phyloP scores from a whole-genome alignment of 2,329 filamentous ascomycete species.

The Zymoseptoria tritici region DNA sequence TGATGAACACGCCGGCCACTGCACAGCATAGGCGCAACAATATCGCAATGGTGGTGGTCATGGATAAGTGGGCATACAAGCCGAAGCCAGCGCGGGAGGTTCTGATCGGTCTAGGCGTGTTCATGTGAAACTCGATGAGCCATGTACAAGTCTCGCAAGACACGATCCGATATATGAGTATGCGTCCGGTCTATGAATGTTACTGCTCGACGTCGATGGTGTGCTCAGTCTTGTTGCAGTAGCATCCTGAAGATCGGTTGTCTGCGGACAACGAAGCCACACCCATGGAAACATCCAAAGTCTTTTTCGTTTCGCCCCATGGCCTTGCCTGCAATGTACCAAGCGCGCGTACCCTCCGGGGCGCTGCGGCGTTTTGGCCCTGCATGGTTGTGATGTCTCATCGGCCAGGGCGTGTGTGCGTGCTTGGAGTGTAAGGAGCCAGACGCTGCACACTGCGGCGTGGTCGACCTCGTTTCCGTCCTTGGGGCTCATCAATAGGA shows the following conservation, averaged over 20 bases:
- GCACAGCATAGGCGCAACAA: neutral
- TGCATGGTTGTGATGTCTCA: neutral
- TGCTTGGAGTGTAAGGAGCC: neutral
- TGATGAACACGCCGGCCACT: neutral
- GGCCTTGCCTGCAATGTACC: neutral
- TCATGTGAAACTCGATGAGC: neutral
- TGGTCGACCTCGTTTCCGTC: neutral
- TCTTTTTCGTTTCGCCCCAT: no score
- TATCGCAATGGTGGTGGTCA: neutral
- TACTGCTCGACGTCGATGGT: neutral
- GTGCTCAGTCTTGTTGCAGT: neutral
- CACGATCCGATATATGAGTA: neutral
- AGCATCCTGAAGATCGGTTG: neutral
- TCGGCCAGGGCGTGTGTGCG: no score
- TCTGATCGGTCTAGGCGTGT: neutral
- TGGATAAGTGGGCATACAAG: neutral
- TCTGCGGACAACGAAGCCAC: neutral
- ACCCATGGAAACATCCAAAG: neutral
- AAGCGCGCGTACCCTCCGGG: neutral
- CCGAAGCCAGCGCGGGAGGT: neutral
- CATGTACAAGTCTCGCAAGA: neutral
- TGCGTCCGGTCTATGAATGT: neutral
- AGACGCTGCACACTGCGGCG: neutral
- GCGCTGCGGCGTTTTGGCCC: neutral
- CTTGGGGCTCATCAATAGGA: neutral